Evolutionary conservation across 2,329 filamentous ascomycete genomes (phyloP).

Genomic region (Fusarium torulosum): DNA sequence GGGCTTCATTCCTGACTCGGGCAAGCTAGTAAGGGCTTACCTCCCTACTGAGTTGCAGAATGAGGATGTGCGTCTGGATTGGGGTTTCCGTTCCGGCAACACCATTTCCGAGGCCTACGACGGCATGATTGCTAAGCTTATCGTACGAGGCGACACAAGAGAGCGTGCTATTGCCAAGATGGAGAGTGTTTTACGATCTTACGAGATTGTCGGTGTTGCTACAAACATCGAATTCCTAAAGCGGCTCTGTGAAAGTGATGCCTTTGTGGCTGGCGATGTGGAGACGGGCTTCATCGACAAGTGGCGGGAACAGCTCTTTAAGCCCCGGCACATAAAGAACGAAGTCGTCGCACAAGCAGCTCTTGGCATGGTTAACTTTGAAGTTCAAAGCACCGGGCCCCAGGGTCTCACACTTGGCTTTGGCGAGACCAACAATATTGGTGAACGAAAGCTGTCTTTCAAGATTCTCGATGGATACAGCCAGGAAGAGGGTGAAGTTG

Average conservation of each 20-base stretch:
- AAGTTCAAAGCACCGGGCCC: slow-evolving; percentile 55
- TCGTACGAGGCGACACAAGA: slow-evolving; percentile 84
- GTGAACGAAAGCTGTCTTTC: slow-evolving; percentile 64
- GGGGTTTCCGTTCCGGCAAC: slow-evolving; percentile 91
- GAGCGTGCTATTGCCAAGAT: slow-evolving; percentile 87
- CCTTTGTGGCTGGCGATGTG: slow-evolving; percentile 88
- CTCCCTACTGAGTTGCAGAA: slow-evolving; percentile 71
- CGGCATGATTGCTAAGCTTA: slow-evolving; percentile 98
- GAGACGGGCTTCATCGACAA: slow-evolving; percentile 98
- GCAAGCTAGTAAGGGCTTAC: slow-evolving; percentile 83
- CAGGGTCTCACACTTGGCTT: slow-evolving; percentile 69
- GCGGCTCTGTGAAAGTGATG: slow-evolving; percentile 81
- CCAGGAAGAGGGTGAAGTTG: slow-evolving; percentile 73
- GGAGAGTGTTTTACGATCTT: slow-evolving; percentile 82
- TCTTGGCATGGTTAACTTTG: slow-evolving; percentile 74
- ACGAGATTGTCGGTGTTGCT: slow-evolving; percentile 91
- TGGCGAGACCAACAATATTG: slow-evolving; percentile 57
- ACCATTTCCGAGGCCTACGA: slow-evolving; percentile 96
- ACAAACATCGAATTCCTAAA: slow-evolving; percentile 99
- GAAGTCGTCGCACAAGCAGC: slow-evolving; percentile 91
- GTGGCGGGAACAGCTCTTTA: slow-evolving; percentile 83
- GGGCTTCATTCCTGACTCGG: slow-evolving; percentile 95
- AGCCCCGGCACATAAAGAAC: slow-evolving; percentile 67
- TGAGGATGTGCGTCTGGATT: slow-evolving; percentile 87
- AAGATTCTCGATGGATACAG: slow-evolving; percentile 71